Evolutionary conservation across 768 basidiomycete genomes (phyloP), one percentile per base, ranked within the genome.

Genomic region (Kwoniella botswanensis): DNA sequence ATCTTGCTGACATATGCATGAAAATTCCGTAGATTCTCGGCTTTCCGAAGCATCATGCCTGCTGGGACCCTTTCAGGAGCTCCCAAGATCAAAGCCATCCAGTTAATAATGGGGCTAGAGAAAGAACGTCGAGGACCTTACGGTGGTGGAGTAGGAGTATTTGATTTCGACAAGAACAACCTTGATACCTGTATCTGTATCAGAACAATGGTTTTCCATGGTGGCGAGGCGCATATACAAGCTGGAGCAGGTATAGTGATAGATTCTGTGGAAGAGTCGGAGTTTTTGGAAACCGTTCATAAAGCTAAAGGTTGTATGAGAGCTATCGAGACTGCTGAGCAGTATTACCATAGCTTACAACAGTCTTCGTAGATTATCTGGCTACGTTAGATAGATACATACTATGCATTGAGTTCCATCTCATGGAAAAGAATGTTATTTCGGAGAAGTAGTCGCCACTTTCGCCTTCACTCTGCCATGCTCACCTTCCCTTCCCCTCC

Each of bases 181-280:
- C 93, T 98, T 92, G 97, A 99, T 83, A 97, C 93, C 0, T 98
- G 96, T 85, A 99, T 99, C 78, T 96, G 97, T 4, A 98, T 99
- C 77, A 89, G 97, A 42, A 98, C 95, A 4, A 98, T 98, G 93
- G 88, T 90, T 1, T 98, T 97, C 87, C 98, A 97, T 84, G 88
- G 94, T 74, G 94, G 94, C 2, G 86, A 89, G 21, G 84, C 80
- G 0, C 98, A 98, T 83, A 85, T 98, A 57, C 95, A 98, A 82
- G 97, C 97, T 0, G 85, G 82, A 76, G 68, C 67, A 68, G 65
- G 65, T 2, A 67, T 63, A 74, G 97, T 99, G 11, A 94, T 90
- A 74, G 97, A 99, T 83, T 94, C 93, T 76, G 91, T 93, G 18
- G 97, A 99, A 82, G 92, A 96, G 80, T 95, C 97, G n/a, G 97